Evolutionary conservation across 2,329 filamentous ascomycete species (phyloP), one percentile per base, ranked within the genome.

Genomic region (Ophiostoma sp.): DNA sequence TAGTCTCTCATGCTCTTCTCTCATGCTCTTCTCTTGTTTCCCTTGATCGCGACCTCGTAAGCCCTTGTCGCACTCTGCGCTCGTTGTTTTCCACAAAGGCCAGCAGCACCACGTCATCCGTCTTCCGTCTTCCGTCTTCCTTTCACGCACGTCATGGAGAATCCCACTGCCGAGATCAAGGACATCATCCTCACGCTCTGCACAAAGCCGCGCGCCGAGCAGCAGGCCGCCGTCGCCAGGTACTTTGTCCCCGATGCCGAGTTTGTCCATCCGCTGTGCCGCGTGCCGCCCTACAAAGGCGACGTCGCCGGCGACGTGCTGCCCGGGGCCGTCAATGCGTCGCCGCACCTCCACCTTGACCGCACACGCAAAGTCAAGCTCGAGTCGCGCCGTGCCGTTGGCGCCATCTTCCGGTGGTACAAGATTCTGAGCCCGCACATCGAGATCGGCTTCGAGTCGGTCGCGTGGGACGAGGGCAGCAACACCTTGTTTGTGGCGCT

Each of bases 381-480:
- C 8, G 49, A 85, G 88, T 93, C 90, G 9, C 83, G 91, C 60
- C 86, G 83, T 78, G 75, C 91, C 5, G 82, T 96, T 18, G 79
- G 84, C 64, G 82, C 83, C 73, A 88, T 96, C 68, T 96, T 92
- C 75, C 85, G 87, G 55, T 93, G 90, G 90, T 94, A 96, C 78
- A 91, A 92, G 75, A 89, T 94, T 72, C 81, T 96, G 75, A 92
- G 88, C 70, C 93, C 93, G 0, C 80, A 82, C 18, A 90, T 95
- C 72, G 82, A 88, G 60, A 78, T 94, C 12, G 79, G 83, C 1
- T 81, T 97, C 18, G 84, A 92, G 71, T 84, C 83, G 3, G 36
- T 71, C 89, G 90, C 89, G 16, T 91, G 88, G 74, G 91, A 96
- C 75, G 79, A 87, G 73, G 74, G 81, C 2, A 85, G 84, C 36